Percentiles rank a stretch among this genome's conserved stretches.
phyloP scores from a whole-genome alignment of 176 grass and related monocot genomes.

The Oryza brachyantha region DNA sequence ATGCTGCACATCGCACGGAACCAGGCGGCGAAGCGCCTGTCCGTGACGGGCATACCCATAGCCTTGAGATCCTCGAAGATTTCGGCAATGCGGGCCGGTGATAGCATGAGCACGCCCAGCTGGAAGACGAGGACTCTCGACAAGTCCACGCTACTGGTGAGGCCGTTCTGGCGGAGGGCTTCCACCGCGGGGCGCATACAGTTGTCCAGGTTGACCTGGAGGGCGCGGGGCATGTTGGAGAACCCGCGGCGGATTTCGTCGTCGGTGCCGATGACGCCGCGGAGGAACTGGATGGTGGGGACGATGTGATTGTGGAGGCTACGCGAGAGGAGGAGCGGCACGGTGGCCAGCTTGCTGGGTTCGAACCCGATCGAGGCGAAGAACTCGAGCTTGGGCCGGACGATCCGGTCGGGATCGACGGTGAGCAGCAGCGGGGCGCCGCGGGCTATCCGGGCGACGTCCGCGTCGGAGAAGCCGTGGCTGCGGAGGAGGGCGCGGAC shows the following conservation, averaged over 20 bases:
- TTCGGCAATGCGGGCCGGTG: slow-evolving; percentile 14
- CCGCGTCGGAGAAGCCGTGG: slow-evolving; percentile 41
- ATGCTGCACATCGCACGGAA: neutral
- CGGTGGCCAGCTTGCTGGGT: neutral
- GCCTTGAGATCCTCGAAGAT: slow-evolving; percentile 37
- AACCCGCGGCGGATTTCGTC: neutral
- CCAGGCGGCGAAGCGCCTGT: slow-evolving; percentile 10
- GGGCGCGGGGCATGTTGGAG: neutral
- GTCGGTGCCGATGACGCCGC: slow-evolving; percentile 22
- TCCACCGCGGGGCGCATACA: slow-evolving; percentile 34
- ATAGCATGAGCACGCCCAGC: neutral
- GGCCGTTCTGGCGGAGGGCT: slow-evolving; percentile 13
- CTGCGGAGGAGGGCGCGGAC: slow-evolving; percentile 24
- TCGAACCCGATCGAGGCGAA: slow-evolving; percentile 27
- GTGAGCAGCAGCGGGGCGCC: neutral
- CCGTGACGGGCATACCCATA: neutral
- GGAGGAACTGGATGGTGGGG: slow-evolving; percentile 34
- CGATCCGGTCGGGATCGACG: neutral
- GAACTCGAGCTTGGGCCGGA: slow-evolving; percentile 52
- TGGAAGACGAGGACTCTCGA: slow-evolving; percentile 14
- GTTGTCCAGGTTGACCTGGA: neutral
- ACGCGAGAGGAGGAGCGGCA: neutral
- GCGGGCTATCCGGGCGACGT: slow-evolving; percentile 2
- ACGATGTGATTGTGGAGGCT: slow-evolving; percentile 35
- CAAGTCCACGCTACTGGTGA: neutral